Evolutionary conservation across 2,329 filamentous ascomycete genomes (phyloP).

Genomic region (Fusarium drepaniforme): DNA sequence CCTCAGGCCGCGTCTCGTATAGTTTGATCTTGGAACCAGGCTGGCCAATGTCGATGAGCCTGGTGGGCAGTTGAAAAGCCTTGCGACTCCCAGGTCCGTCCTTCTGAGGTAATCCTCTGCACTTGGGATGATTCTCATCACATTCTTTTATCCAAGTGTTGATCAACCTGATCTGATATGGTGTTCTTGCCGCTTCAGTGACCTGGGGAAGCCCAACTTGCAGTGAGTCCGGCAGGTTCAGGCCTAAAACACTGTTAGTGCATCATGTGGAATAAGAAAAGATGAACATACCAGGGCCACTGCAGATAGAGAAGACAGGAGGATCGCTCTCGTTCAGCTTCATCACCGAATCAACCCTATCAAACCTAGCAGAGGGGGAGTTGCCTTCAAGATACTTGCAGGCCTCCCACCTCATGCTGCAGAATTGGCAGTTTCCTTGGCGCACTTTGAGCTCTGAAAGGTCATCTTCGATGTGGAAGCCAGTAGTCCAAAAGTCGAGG

Average conservation of each 20-base stretch:
- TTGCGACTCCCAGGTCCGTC: not conserved
- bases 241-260: not conserved
- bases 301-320: slow-evolving; percentile 23
- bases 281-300: not conserved
- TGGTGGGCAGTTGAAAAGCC: not conserved
- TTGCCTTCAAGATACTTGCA: slow-evolving; percentile 9
- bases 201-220: not conserved
- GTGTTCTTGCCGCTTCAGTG: not conserved
- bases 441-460: not conserved
- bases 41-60: slow-evolving; percentile 7
- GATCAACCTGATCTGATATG: not conserved
- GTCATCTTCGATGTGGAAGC: not conserved
- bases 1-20: not conserved
- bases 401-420: slow-evolving; percentile 15
- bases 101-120: not conserved
- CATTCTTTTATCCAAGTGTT: not conserved
- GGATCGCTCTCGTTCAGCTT: slow-evolving; percentile 20
- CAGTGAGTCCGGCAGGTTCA: not conserved
- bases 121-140: not conserved
- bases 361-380: not conserved
- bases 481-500: not conserved
- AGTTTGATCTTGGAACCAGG: not conserved
- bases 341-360: slow-evolving; percentile 4
- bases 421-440: slow-evolving; percentile 4
- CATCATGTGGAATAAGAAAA: too few species aligned